Evolutionary conservation across 2,329 filamentous ascomycete species (phyloP).

Genomic region (Colletotrichum camelliae): DNA sequence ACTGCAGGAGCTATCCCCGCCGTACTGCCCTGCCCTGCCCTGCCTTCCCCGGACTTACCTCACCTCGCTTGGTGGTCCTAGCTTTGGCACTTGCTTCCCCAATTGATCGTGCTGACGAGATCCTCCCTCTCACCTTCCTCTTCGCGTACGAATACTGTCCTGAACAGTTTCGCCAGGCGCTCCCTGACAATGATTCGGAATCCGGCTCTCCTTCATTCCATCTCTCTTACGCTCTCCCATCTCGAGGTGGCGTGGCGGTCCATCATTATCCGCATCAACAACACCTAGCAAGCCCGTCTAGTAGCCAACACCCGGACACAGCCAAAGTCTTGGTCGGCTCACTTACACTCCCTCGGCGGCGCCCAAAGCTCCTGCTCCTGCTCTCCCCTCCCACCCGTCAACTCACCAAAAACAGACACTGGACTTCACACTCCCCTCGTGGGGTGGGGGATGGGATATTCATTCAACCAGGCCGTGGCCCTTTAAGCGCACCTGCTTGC

Average conservation of each 20-base stretch:
- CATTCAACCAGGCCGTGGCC: neutral
- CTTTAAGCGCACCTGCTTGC: neutral
- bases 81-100: neutral
- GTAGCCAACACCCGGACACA: neutral
- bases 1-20: neutral
- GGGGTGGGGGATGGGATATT: neutral
- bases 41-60: neutral
- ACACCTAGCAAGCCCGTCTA: neutral
- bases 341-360: neutral
- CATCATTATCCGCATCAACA: neutral
- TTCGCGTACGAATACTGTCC: neutral
- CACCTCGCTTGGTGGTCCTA: neutral
- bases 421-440: neutral
- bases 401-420: neutral
- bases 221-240: neutral
- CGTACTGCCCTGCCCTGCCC: neutral
- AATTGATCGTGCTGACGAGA: neutral
- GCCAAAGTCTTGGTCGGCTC: neutral
- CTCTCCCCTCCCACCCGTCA: neutral
- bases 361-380: neutral
- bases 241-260: neutral
- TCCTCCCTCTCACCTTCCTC: neutral
- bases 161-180: neutral
- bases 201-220: neutral
- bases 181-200: neutral